Base-by-base conservation (phyloP, 495 filamentous ascomycete species). In the Aspergillus avenaceus region DNA sequence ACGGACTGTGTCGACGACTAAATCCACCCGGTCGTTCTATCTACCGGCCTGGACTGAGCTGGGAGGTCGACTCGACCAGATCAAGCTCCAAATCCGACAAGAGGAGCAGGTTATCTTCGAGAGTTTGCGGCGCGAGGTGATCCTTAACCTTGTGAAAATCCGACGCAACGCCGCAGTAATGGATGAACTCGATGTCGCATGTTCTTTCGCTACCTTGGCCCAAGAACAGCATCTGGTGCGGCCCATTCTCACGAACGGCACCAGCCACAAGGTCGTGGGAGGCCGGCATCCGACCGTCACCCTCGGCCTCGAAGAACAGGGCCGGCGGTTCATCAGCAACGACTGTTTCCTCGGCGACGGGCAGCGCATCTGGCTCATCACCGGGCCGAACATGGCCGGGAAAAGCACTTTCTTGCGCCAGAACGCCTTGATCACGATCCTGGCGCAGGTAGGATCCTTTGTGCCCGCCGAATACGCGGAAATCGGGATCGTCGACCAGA, bases 371-470 rank as follows among this genome's bases (percentile, higher is more conserved):
- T 92, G 88, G 86, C 79, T 98, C 22, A 87, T 98, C 54, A 97
- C 92, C 1, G 93, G 93, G 0, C 93, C 95, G n/a, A 98, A 98
- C 72, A 98, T 98, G 93, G 95, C 85, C 5, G 93, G 93, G 24
- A 98, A 98, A 69, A 90, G 84, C 62, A 98, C 93, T 0, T 98
- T 95, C 61, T 74, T 98, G 3, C 84, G 95, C 2, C 93, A 97
- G 49, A 97, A 95, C 68, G 93, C 93, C 1, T 73, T 98, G 47
- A 95, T 97, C 58, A 87, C 86, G 5, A 88, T 98, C 48, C 79
- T 98, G 8, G 91, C 95, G 0, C 93, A 98, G 64, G 84, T 88
- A 0, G 93, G 93, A 1, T 90, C 83, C 28, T 97, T 90, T 58
- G 92, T 98, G 0, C 93, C 93, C 1, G 93, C 93, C 2, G 77